Evolutionary conservation across 2,329 filamentous ascomycete species (phyloP).

Genomic region (Colletotrichum sp.): DNA sequence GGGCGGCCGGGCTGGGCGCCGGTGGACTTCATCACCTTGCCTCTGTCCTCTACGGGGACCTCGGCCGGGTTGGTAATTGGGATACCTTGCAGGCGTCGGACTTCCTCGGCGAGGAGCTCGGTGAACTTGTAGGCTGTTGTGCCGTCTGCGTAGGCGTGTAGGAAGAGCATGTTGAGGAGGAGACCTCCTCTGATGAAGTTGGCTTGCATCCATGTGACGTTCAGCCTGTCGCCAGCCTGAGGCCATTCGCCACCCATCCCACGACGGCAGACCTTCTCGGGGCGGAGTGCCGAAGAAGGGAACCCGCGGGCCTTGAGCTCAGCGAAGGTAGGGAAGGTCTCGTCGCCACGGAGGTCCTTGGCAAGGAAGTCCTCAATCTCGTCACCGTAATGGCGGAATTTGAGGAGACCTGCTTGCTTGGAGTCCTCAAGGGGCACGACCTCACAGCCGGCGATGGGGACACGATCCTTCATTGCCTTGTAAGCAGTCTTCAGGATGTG

Average conservation of each 20-base stretch:
- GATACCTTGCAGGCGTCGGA: conserved; percentile 31
- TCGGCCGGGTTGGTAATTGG: conserved; percentile 24
- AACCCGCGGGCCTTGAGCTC: conserved; percentile 30
- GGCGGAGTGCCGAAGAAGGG: conserved; percentile 26
- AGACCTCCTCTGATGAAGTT: conserved; percentile 35
- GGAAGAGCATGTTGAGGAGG: conserved; percentile 27
- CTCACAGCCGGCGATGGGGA: conserved; percentile 3
- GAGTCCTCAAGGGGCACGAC: conserved; percentile 23
- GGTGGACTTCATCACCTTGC: conserved; percentile 30
- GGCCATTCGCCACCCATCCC: conserved; percentile 25
- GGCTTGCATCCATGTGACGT: conserved; percentile 24
- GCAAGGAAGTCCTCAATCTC: conserved; percentile 27
- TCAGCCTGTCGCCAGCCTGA: conserved; percentile 16
- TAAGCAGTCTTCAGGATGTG: not conserved
- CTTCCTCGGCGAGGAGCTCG: conserved; percentile 38
- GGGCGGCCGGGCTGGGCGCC: conserved; percentile 29
- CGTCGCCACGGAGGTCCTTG: conserved; percentile 28
- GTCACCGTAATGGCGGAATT: conserved; percentile 27
- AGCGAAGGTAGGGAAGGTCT: conserved; percentile 26
- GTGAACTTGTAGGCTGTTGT: conserved; percentile 33
- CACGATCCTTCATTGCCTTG: not conserved
- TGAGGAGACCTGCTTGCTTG: conserved; percentile 34
- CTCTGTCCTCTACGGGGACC: conserved; percentile 30
- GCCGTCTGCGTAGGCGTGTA: conserved; percentile 38
- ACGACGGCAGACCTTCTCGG: conserved; percentile 26